Conservation (phyloP, 192 early-diverging fungal species). For the Coemansia sp. region DNA sequence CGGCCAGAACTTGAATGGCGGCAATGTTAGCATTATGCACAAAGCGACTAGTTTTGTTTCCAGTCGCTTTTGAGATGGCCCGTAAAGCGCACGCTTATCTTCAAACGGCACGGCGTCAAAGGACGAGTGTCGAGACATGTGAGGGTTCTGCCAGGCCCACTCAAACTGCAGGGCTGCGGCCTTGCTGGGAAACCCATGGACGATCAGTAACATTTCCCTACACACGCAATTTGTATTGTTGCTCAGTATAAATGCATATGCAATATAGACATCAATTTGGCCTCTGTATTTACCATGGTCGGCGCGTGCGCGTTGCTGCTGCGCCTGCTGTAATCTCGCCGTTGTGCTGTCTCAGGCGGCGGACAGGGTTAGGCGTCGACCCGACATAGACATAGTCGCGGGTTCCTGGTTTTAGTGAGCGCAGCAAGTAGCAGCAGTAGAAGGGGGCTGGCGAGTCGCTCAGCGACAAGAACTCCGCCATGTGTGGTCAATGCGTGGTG, state of each 20-base stretch:
- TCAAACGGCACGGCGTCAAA: constrained; percentile 25
- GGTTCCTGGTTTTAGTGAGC: constrained; percentile 44
- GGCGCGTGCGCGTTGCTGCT: constrained; percentile 23
- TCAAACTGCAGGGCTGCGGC: constrained; percentile 48
- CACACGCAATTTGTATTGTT: not conserved
- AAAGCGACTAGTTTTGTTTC: constrained; percentile 44
- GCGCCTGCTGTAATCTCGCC: constrained; percentile 53
- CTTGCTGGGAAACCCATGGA: constrained; percentile 52
- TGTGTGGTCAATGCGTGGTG: constrained; percentile 3
- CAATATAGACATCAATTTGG: not conserved
- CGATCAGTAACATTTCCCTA: constrained; percentile 52
- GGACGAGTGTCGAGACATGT: constrained; percentile 42
- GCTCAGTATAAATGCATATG: not conserved
- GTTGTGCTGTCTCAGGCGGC: constrained; percentile 54
- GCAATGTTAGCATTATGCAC: constrained; percentile 31
- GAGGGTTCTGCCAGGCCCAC: constrained; percentile 57
- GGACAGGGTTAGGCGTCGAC: constrained; percentile 50
- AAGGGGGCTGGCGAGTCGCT: constrained; percentile 16
- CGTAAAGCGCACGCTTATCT: constrained; percentile 34
- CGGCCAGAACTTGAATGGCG: constrained; percentile 49
- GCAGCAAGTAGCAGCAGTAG: constrained; percentile 55
- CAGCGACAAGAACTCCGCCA: not conserved
- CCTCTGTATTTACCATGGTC: constrained; percentile 39
- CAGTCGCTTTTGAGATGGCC: constrained; percentile 36
- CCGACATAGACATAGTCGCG: constrained; percentile 42